A percentile compares a stretch with the other conserved stretches of the same genome.
These are phyloP conservation scores for Cladophialophora chaetospira DNA, from an alignment of 2,329 filamentous ascomycete genomes.

Conservation along the genomic window DNA sequence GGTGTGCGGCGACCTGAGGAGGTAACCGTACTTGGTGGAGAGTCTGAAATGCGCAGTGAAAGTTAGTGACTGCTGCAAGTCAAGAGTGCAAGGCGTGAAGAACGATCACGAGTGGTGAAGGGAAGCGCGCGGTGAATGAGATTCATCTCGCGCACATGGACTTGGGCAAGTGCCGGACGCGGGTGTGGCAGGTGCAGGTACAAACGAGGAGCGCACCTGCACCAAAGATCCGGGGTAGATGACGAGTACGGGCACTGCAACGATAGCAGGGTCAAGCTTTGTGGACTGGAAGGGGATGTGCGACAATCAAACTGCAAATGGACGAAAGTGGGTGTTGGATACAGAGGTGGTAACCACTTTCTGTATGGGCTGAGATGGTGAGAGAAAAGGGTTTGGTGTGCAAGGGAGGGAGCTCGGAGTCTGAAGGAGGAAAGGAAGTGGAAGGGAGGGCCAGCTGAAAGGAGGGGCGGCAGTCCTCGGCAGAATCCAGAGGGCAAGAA, in stretches of 20 bases:
- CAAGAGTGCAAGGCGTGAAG: conserved; percentile 3
- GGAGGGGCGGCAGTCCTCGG: conserved; percentile 13
- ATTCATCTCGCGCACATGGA: conserved; percentile 1
- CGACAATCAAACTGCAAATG: conserved; percentile 29
- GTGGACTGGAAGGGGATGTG: conserved; percentile 27
- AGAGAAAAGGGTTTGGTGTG: conserved; percentile 30
- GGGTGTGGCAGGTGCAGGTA: conserved; percentile 23
- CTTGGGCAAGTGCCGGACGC: background rate
- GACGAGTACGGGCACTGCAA: conserved; percentile 19
- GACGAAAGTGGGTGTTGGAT: conserved; percentile 31
- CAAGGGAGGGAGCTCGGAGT: conserved; percentile 6
- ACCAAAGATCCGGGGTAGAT: conserved; percentile 25
- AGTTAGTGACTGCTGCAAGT: conserved; percentile 16
- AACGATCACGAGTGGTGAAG: conserved; percentile 4
- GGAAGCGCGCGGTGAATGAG: background rate
- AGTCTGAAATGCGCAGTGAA: conserved; percentile 5
- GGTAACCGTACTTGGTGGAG: background rate
- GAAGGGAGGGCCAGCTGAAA: conserved; percentile 3
- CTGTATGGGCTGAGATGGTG: conserved; percentile 26
- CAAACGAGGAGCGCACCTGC: conserved; percentile 6
- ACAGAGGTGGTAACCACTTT: conserved; percentile 30
- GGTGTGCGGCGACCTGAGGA: background rate
- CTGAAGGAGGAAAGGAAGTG: conserved; percentile 16
- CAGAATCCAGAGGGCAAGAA: conserved; percentile 12
- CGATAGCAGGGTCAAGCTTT: conserved; percentile 27